These are phyloP conservation scores for Colletotrichum orchidophilum DNA, from an alignment of 2,329 filamentous ascomycete genomes.

Conservation along the genomic window DNA sequence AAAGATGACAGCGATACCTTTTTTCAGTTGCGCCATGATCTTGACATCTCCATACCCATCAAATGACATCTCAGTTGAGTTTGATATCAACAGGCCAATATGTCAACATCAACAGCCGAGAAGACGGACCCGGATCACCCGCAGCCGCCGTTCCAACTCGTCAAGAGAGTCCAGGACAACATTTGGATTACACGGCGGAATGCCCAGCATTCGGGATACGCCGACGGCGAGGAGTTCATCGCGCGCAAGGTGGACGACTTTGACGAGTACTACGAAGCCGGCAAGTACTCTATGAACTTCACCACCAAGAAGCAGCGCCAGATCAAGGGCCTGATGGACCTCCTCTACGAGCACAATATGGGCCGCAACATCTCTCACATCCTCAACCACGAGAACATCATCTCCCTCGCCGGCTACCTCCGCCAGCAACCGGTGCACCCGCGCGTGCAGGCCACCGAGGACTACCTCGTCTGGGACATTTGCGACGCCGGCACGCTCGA, in stretches of 20 bases:
- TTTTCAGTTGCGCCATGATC: neutral
- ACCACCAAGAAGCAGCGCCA: slow-evolving; percentile 35
- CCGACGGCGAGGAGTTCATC: slow-evolving; percentile 44
- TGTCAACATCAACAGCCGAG: neutral
- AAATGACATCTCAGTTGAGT: neutral
- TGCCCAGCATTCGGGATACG: slow-evolving; percentile 35
- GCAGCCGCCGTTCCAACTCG: slow-evolving; percentile 40
- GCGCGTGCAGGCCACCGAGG: slow-evolving; percentile 35
- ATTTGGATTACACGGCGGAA: slow-evolving; percentile 45
- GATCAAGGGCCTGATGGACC: slow-evolving; percentile 37
- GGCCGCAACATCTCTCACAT: slow-evolving; percentile 45
- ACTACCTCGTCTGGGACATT: slow-evolving; percentile 59
- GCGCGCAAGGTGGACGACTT: slow-evolving; percentile 40
- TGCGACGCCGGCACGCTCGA: slow-evolving; percentile 61
- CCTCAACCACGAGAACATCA: slow-evolving; percentile 60
- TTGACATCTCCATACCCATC: neutral
- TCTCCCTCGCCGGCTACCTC: slow-evolving; percentile 53
- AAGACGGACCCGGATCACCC: slow-evolving; percentile 18
- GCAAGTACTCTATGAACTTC: slow-evolving; percentile 17
- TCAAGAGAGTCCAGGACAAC: slow-evolving; percentile 41
- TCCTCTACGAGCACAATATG: slow-evolving; percentile 42
- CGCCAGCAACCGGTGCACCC: slow-evolving; percentile 35
- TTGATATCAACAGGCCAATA: neutral
- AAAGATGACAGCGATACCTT: neutral
- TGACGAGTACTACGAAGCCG: slow-evolving; percentile 24